These are phyloP conservation scores for Coleophoma crateriformis DNA, from an alignment of 2,329 filamentous ascomycete genomes.

Conservation along the genomic window DNA sequence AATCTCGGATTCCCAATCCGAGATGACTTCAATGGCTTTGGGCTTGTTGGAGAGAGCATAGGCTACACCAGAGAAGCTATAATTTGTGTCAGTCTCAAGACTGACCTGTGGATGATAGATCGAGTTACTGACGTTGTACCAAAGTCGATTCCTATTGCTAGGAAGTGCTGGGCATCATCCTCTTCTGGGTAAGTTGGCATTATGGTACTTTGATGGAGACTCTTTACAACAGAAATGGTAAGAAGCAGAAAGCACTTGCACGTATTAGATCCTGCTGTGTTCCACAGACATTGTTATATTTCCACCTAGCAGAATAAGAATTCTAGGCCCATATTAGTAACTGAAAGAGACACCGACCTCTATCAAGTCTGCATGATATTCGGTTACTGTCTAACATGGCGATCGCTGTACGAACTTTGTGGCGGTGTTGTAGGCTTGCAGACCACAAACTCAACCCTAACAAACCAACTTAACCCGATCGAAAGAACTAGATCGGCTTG, in stretches of 20 bases:
- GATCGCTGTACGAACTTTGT: too few relatives aligned
- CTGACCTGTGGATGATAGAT: neutral
- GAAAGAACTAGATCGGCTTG: too few relatives aligned
- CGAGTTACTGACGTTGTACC: conserved; percentile 5
- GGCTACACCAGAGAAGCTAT: conserved; percentile 4
- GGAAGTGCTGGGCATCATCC: neutral
- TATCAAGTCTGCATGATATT: too few relatives aligned
- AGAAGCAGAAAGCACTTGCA: neutral
- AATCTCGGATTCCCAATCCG: conserved; percentile 1
- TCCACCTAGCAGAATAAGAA: neutral
- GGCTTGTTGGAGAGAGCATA: conserved; percentile 3
- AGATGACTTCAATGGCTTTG: conserved; percentile 1
- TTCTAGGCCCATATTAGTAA: neutral
- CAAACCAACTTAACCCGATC: too few relatives aligned
- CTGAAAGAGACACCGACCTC: neutral
- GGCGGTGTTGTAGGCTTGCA: too few relatives aligned
- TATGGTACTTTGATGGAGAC: neutral
- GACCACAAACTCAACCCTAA: too few relatives aligned
- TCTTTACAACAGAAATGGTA: neutral
- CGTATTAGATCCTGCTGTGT: neutral
- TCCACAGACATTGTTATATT: neutral
- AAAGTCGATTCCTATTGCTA: conserved; percentile 6
- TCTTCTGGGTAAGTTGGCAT: neutral
- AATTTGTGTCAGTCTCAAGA: neutral
- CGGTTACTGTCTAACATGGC: too few relatives aligned